Evolutionary conservation across 139 green algal species (phyloP), one percentile per base, ranked within the genome.

Genomic region (Volvox reticuliferus): DNA sequence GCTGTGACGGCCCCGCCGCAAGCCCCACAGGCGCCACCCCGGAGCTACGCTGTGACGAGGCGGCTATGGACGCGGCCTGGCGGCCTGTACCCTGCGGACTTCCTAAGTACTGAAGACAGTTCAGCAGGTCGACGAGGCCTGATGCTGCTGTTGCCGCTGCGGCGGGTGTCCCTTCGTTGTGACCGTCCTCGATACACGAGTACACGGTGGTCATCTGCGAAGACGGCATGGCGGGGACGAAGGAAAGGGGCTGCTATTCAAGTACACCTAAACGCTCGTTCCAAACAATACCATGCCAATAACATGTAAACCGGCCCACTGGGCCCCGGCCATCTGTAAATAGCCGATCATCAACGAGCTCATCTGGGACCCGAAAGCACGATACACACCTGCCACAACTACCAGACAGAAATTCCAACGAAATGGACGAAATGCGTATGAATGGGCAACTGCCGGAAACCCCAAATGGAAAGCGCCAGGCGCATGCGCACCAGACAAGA

Each of bases 331-430:
- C n/a, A n/a, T n/a, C n/a, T n/a, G n/a, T n/a, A n/a, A n/a, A n/a
- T n/a, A 17, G 17, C 62, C 62, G 17, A 24, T 19, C 62, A 17
- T 24, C 62, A 24, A 17, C 62, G 17, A 24, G 17, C 19, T 69
- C 62, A 69, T n/a, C n/a, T n/a, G n/a, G n/a, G n/a, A n/a, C n/a
- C n/a, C n/a, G n/a, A n/a, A n/a, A n/a, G n/a, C n/a, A n/a, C n/a
- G n/a, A n/a, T n/a, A n/a, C n/a, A n/a, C n/a, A n/a, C n/a, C n/a
- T n/a, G n/a, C n/a, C n/a, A n/a, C n/a, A n/a, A n/a, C n/a, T n/a
- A n/a, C n/a, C 62, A 93, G 90, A 91, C 63, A 84, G 35, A 50
- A 91, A 86, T 67, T 30, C 20, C 16, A 32, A 76, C 1, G 86
- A 79, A 68, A 44, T 93, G 28, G 17, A 33, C 0, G 55, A 91